These are phyloP conservation scores for Nothopassalora personata DNA, from an alignment of 2,329 filamentous ascomycete genomes.

Conservation along the genomic window DNA sequence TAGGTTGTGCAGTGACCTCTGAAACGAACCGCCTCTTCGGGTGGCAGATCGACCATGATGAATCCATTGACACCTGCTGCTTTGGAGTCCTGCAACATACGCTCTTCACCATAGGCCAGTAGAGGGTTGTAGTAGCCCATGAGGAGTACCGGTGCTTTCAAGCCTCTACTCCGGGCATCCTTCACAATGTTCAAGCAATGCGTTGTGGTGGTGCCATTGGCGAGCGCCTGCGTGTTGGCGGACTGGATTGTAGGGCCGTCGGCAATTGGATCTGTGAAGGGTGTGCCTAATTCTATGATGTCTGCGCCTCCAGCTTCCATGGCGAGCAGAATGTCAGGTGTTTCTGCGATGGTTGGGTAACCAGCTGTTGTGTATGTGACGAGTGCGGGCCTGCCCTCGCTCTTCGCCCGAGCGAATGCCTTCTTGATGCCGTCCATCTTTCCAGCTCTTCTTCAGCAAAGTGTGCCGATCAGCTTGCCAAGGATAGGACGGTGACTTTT, in stretches of 20 bases:
- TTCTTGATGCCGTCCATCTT: conserved; percentile 46
- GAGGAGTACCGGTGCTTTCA: conserved; percentile 77
- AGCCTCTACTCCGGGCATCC: conserved; percentile 68
- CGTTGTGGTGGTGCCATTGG: conserved; percentile 80
- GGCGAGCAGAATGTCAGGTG: conserved; percentile 75
- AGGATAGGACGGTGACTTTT: neutral
- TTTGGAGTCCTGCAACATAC: conserved; percentile 76
- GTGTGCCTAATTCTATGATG: conserved; percentile 89
- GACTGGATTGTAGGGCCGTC: conserved; percentile 97
- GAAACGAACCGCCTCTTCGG: conserved; percentile 92
- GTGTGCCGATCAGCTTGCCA: neutral
- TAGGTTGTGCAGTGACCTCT: conserved; percentile 74
- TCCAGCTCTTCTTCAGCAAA: neutral
- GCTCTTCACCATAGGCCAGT: conserved; percentile 88
- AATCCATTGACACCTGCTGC: conserved; percentile 88
- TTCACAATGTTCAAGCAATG: conserved; percentile 78
- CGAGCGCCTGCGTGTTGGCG: conserved; percentile 80
- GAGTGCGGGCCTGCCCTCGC: conserved; percentile 60
- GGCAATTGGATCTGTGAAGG: conserved; percentile 96
- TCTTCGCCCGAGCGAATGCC: conserved; percentile 48
- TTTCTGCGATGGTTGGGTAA: conserved; percentile 76
- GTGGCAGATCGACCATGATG: conserved; percentile 91
- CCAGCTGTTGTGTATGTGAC: conserved; percentile 96
- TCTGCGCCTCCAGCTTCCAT: conserved; percentile 94
- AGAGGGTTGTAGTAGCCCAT: conserved; percentile 99